Base-by-base conservation (phyloP, 805 yeast genomes). In the Candida caryicola region DNA sequence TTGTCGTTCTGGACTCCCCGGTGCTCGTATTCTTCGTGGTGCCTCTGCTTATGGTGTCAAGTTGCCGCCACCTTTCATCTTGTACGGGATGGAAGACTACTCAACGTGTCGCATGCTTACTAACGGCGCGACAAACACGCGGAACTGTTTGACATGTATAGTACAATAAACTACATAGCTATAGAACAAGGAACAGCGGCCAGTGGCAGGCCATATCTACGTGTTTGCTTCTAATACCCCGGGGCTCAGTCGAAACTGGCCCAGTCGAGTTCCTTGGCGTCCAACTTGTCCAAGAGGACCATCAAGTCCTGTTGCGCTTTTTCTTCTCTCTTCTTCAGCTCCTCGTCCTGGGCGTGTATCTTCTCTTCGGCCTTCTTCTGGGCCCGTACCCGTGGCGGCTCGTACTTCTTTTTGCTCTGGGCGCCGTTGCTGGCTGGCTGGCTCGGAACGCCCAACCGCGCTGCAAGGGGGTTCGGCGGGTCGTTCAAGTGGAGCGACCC, bases 241-340 rank as follows among this genome's bases (percentile, higher is more conserved):
- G n/a, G n/a, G n/a, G 25, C 10, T 21, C 52, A 34, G 15, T 59
- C 65, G 33, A 62, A 47, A 40, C 54, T 62, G 13, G 66, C 64
- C 68, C 68, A 62, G 41, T 51, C 61, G 31, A 51, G 43, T 21
- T 55, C 44, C 28, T 54, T 56, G 34, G 59, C 53, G 31, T 47
- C 54, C 46, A 62, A 46, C 43, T 57, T 53, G 25, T 52, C 61
- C 23, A 60, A 54, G 54, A 59, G 44, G 28, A 51, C 46, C 35
- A 47, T 44, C 31, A 60, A 59, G 36, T 60, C 64, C 28, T 49
- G 36, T 27, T 42, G 43, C 5, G 40, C 41, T 28, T 40, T 40
- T 2, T 29, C 41, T 14, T 36, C 36, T 19, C 44, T 41, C 17
- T 41, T 41, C 28, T 45, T 36, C 17, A 23, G 26, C 27, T 43